These are phyloP conservation scores for Colletotrichum orchidophilum DNA, from an alignment of 2,329 filamentous ascomycete species.

Conservation along the genomic window DNA sequence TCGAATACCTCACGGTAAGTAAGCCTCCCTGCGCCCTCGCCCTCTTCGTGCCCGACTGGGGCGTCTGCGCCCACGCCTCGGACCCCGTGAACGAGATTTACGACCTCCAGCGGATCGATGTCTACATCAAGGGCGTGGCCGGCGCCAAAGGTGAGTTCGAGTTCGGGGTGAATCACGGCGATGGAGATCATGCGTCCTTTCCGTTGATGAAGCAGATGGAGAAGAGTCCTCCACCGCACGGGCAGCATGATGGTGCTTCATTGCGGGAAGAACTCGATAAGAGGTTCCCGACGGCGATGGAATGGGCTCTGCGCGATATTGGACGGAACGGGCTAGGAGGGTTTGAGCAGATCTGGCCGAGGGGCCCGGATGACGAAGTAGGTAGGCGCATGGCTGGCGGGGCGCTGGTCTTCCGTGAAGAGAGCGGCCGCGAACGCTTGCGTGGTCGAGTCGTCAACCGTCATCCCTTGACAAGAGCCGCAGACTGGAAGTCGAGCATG, in stretches of 20 bases:
- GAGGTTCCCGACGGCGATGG: constrained; percentile 1
- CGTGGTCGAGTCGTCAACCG: background rate
- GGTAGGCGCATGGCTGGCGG: constrained; percentile 25
- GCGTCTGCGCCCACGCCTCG: constrained; percentile 14
- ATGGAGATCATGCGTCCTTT: background rate
- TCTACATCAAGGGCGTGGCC: constrained; percentile 5
- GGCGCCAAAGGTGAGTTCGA: background rate
- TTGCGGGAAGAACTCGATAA: background rate
- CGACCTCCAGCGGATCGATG: constrained; percentile 23
- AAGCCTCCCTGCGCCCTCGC: constrained; percentile 17
- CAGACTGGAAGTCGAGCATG: background rate
- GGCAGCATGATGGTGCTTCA: background rate
- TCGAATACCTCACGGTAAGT: constrained; percentile 3
- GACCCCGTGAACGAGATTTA: constrained; percentile 18
- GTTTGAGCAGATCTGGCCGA: constrained; percentile 11
- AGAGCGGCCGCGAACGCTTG: background rate
- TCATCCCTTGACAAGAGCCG: background rate
- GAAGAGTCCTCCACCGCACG: background rate
- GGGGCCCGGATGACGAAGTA: background rate
- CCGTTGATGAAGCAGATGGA: background rate
- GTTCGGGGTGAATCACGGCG: background rate
- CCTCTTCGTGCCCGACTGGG: constrained; percentile 27
- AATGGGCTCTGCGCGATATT: constrained; percentile 6
- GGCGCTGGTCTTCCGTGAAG: constrained; percentile 8
- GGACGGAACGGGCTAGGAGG: background rate